Evolutionary conservation across 2,329 filamentous ascomycete species (phyloP).

Genomic region (Dactylonectria macrodidyma): DNA sequence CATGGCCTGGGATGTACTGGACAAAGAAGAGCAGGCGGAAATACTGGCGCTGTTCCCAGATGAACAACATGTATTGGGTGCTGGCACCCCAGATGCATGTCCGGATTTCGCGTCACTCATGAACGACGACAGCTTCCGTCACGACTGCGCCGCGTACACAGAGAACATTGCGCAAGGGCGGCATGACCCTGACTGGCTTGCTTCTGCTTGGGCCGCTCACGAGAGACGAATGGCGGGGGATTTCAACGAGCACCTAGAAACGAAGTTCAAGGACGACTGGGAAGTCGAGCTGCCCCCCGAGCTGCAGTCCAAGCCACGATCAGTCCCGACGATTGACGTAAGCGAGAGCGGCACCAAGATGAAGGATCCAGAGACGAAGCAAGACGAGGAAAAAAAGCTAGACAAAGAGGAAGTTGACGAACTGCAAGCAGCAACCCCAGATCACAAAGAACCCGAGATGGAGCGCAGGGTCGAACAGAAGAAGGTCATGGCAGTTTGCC

Average conservation of each 20-base stretch:
- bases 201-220: slow-evolving; percentile 66
- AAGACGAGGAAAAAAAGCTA: neutral
- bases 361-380: slow-evolving; percentile 23
- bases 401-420: slow-evolving; percentile 7
- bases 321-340: neutral
- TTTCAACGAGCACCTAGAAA: slow-evolving; percentile 63
- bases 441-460: neutral
- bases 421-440: slow-evolving; percentile 3
- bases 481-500: slow-evolving; percentile 11
- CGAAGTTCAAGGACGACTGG: slow-evolving; percentile 66
- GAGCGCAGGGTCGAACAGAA: neutral
- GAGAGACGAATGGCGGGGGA: slow-evolving; percentile 63
- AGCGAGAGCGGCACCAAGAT: slow-evolving; percentile 33
- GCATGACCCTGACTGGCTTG: slow-evolving; percentile 68
- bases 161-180: slow-evolving; percentile 63
- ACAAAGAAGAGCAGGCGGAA: slow-evolving; percentile 51
- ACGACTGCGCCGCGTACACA: slow-evolving; percentile 62
- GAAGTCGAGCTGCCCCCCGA: slow-evolving; percentile 56
- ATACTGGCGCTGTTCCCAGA: slow-evolving; percentile 58
- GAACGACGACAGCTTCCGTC: slow-evolving; percentile 64
- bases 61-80: slow-evolving; percentile 54
- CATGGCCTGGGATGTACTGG: slow-evolving; percentile 56
- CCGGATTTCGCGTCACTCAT: slow-evolving; percentile 60
- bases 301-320: slow-evolving; percentile 41
- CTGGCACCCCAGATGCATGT: slow-evolving; percentile 54